Base-by-base conservation (phyloP, 441 rosid species). In the Breynia disticha region DNA sequence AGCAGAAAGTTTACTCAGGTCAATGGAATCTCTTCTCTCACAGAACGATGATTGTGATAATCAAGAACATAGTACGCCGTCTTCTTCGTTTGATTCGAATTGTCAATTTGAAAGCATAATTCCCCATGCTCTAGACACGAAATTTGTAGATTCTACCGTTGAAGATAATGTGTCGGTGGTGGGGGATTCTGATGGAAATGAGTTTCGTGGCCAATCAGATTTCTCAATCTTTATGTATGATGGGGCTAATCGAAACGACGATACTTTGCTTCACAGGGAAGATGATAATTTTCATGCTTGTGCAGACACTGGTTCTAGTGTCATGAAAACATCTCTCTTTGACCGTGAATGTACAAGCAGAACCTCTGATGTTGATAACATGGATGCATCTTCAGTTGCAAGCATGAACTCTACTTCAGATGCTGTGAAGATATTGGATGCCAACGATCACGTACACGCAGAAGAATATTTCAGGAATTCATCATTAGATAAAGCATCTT, bases 381-480 rank as follows among this genome's bases (percentile, higher is more conserved):
- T 20, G 60, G 71, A 66, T 21, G 50, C 55, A 19, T 55, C 57
- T 41, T 66, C 63, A 47, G 43, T n/a, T 52, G 54, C 68, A 20
- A 45, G 48, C 50, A 48, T 55, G 39, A 50, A 38, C 24, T 67
- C 71, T 24, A 38, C 52, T 28, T 44, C 63, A 2, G 54, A 28
- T 19, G 45, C 38, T 41, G 37, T 53, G 46, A 45, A 16, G 60
- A 48, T 52, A 38, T 47, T 63, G 50, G 63, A 59, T 59, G 52
- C 55, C 56, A 46, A 55, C 48, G 57, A 71, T 60, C 57, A 51
- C 13, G 20, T 20, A 12, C 66, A 20, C n/a, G 28, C 16, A 48
- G 60, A 42, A 45, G 55, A 55, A 55, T 48, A 53, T 51, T n/a
- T 14, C 28, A 42, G 41, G 56, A 37, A 39, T 4, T 38, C 24